A percentile compares a stretch with the other conserved stretches of the same genome.
Evolutionary conservation across 768 basidiomycete species (phyloP).

Genomic region (Phylloporus rhodoxanthus): DNA sequence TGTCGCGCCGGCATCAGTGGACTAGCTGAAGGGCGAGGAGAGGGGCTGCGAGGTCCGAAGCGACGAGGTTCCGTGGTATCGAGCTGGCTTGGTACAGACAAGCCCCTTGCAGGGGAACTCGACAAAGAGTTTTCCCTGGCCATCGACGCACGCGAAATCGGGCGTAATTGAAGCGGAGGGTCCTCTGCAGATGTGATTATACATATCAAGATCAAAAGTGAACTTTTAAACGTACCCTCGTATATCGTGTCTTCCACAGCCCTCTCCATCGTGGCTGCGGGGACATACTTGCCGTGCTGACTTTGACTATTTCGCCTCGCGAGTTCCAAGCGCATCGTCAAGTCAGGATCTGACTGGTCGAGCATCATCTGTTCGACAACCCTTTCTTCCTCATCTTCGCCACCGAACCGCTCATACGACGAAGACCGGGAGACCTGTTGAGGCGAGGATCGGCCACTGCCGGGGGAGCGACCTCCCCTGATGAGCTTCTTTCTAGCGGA

Average conservation of each 20-base stretch:
- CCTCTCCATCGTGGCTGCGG: slow-evolving; percentile 38
- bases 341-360: slow-evolving; percentile 70
- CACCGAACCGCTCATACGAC: slow-evolving; percentile 36
- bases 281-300: slow-evolving; percentile 49
- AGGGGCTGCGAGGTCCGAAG: slow-evolving; percentile 69
- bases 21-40: slow-evolving; percentile 55
- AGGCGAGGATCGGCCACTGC: slow-evolving; percentile 31
- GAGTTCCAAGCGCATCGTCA: slow-evolving; percentile 71
- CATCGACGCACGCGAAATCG: slow-evolving; percentile 48
- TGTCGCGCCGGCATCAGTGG: slow-evolving; percentile 20
- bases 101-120: slow-evolving; percentile 32
- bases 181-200: slow-evolving; percentile 41
- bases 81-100: slow-evolving; percentile 34
- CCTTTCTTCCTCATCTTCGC: slow-evolving; percentile 41
- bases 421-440: slow-evolving; percentile 38
- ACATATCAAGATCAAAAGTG: slow-evolving; percentile 3
- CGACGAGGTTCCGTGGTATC: slow-evolving; percentile 55
- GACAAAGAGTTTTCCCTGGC: slow-evolving; percentile 39
- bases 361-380: slow-evolving; percentile 36
- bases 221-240: slow-evolving; percentile 49
- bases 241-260: slow-evolving; percentile 66
- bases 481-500: slow-evolving; percentile 42
- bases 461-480: slow-evolving; percentile 44
- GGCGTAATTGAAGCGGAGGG: slow-evolving; percentile 49
- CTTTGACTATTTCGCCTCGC: slow-evolving; percentile 80